These are phyloP conservation scores for Pulveroboletus ravenelii DNA, from an alignment of 768 basidiomycete species.

Conservation along the genomic window DNA sequence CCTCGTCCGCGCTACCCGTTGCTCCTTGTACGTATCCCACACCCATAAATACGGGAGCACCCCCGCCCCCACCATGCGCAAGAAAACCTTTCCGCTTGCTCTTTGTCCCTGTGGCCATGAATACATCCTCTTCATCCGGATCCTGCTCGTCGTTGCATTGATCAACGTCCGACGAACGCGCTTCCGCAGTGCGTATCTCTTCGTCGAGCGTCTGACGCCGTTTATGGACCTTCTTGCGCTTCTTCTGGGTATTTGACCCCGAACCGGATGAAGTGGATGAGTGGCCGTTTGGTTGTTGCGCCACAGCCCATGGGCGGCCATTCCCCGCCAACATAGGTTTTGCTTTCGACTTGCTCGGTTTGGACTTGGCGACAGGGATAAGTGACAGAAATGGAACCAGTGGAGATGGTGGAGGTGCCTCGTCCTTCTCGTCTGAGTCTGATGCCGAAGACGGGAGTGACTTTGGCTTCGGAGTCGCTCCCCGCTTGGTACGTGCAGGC, in stretches of 20 bases:
- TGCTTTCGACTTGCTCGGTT: conserved; percentile 8
- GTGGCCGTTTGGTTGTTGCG: conserved; percentile 1
- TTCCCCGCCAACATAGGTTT: conserved; percentile 17
- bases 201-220: conserved; percentile 62
- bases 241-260: conserved; percentile 13
- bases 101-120: conserved; percentile 51
- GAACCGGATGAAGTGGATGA: conserved; percentile 4
- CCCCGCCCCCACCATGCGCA: conserved; percentile 72
- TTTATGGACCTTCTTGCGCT: conserved; percentile 19
- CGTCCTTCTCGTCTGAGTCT: conserved; percentile 28
- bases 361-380: conserved; percentile 16
- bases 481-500: conserved; percentile 46
- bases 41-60: conserved; percentile 66
- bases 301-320: conserved; percentile 12
- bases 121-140: conserved; percentile 39
- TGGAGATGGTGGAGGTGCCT: not conserved
- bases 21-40: conserved; percentile 62
- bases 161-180: conserved; percentile 28
- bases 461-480: conserved; percentile 29
- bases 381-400: conserved; percentile 22
- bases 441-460: conserved; percentile 8
- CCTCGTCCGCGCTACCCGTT: conserved; percentile 22
- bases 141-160: conserved; percentile 37
- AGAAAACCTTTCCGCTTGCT: conserved; percentile 58
- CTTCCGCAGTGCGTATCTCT: conserved; percentile 51